Evolutionary conservation across 257 asterid genomes (phyloP).

Genomic region (Cordia subcordata): DNA sequence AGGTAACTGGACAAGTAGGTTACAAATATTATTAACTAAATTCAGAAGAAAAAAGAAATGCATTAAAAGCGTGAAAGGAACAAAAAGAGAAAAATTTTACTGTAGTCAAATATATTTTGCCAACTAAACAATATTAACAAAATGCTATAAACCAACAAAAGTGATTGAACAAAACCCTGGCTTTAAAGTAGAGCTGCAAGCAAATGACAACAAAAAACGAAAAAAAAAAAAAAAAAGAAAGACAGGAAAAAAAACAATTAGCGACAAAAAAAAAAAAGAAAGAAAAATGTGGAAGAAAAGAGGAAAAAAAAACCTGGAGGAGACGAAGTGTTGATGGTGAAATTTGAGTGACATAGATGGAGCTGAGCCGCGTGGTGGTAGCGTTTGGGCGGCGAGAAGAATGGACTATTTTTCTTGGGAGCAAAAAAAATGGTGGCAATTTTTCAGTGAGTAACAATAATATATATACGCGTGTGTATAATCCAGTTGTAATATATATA

Average conservation of each 20-base stretch:
- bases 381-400: too few relatives aligned
- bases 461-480: too few relatives aligned
- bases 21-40: too few relatives aligned
- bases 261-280: background rate
- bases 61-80: background rate
- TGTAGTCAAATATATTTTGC: too few relatives aligned
- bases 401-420: background rate
- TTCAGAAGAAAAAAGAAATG: too few relatives aligned
- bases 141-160: background rate
- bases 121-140: too few relatives aligned
- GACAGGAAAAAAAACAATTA: background rate
- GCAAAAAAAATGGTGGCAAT: too few relatives aligned
- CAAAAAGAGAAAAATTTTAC: background rate
- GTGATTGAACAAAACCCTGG: too few relatives aligned
- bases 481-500: too few relatives aligned
- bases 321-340: constrained; percentile 43
- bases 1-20: background rate
- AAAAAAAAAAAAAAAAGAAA: too few relatives aligned
- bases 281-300: background rate
- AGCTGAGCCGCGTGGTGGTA: background rate
- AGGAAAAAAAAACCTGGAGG: constrained; percentile 43
- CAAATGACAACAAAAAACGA: background rate
- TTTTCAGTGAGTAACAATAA: too few relatives aligned
- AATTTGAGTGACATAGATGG: constrained; percentile 52
- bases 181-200: too few relatives aligned